Percentiles rank a stretch among this genome's conserved stretches.
Evolutionary conservation across 2,329 filamentous ascomycete genomes (phyloP).

Genomic region (Volutella citrinella): DNA sequence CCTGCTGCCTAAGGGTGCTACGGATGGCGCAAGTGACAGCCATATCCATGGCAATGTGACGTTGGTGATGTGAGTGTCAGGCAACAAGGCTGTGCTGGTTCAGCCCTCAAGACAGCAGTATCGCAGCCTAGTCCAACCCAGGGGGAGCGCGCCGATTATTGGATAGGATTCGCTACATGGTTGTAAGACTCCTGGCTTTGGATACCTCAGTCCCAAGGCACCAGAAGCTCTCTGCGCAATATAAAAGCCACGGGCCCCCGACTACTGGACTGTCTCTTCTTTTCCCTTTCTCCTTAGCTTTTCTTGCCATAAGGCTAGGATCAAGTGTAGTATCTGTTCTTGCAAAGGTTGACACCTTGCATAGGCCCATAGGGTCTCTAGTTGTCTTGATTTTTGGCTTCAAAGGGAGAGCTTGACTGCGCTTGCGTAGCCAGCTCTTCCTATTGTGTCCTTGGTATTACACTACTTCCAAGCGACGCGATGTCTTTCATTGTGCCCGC

Average conservation of each 20-base stretch:
- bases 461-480: constrained; percentile 24
- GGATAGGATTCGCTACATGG: too few relatives aligned
- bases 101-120: too few relatives aligned
- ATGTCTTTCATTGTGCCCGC: constrained; percentile 13
- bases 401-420: constrained; percentile 7
- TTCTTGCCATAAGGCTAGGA: constrained; percentile 21
- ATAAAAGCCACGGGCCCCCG: constrained; percentile 13
- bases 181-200: too few relatives aligned
- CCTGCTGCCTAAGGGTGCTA: too few relatives aligned
- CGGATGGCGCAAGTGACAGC: too few relatives aligned
- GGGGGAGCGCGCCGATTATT: too few relatives aligned
- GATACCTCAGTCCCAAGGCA: constrained; percentile 12
- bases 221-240: background rate
- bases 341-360: constrained; percentile 22
- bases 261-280: too few relatives aligned
- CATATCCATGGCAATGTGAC: too few relatives aligned
- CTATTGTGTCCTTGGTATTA: constrained; percentile 24
- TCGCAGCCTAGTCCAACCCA: too few relatives aligned
- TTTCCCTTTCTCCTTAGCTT: constrained; percentile 15
- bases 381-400: constrained; percentile 15
- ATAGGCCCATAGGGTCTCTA: constrained; percentile 8
- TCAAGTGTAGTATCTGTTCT: constrained; percentile 29
- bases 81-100: too few relatives aligned
- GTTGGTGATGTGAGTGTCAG: too few relatives aligned
- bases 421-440: constrained; percentile 16